phyloP scores from a whole-genome alignment of 1,284 basidiomycete genomes.

The Apiotrichum siamense region DNA sequence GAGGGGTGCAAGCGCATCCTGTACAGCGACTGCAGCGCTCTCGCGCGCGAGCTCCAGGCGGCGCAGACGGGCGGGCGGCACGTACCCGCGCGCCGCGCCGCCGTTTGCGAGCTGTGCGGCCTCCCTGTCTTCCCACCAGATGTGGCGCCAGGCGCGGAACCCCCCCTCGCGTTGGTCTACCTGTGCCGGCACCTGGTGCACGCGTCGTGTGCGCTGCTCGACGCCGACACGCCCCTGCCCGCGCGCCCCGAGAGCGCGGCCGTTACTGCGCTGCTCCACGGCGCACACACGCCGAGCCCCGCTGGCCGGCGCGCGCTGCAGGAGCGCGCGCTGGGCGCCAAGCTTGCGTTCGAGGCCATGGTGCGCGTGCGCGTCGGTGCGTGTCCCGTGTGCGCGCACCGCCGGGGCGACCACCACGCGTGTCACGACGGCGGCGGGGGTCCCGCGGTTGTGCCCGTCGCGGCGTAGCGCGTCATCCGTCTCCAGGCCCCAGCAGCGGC shows the following conservation, averaged over 20 bases:
- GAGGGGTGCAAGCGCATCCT: conserved; percentile 85
- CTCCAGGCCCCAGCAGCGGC: too few species aligned
- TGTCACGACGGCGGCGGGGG: too few species aligned
- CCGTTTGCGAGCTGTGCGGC: conserved; percentile 61
- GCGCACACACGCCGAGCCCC: conserved; percentile 54
- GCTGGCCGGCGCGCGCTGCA: conserved; percentile 51
- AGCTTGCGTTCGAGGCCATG: conserved; percentile 57
- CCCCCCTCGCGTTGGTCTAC: conserved; percentile 55
- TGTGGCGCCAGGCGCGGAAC: conserved; percentile 9
- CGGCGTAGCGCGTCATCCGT: background rate
- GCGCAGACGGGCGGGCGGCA: conserved; percentile 74
- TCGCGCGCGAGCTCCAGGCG: conserved; percentile 63
- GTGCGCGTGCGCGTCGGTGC: conserved; percentile 61
- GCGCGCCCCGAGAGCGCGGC: conserved; percentile 34
- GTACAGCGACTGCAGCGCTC: conserved; percentile 68
- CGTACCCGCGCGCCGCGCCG: conserved; percentile 58
- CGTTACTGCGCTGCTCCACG: conserved; percentile 54
- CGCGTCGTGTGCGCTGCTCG: conserved; percentile 54
- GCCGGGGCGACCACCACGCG: conserved; percentile 9
- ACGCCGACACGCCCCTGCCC: conserved; percentile 37
- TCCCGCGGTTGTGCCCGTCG: background rate
- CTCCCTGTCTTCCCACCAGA: conserved; percentile 57
- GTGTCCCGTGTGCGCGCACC: conserved; percentile 62
- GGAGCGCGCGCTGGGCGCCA: conserved; percentile 33
- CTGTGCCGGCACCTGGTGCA: conserved; percentile 83